Percentiles rank a stretch among this genome's conserved stretches.
Evolutionary conservation across 495 filamentous ascomycete genomes (phyloP).

Genomic region (Hypoxylon trugodes): DNA sequence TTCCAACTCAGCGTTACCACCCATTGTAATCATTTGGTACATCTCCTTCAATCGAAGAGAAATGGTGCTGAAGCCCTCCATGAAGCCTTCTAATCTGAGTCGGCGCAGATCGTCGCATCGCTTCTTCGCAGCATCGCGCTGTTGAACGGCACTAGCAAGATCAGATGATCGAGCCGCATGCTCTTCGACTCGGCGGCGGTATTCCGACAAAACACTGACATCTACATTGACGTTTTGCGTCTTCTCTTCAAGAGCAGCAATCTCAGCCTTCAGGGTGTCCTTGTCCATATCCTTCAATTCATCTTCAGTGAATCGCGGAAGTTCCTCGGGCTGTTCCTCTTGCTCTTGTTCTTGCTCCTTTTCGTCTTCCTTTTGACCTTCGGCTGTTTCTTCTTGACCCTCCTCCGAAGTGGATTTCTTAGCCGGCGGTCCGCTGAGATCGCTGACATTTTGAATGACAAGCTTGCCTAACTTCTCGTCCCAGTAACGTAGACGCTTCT

Average conservation of each 20-base stretch:
- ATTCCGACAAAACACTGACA: conserved; percentile 89
- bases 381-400: conserved; percentile 31
- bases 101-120: conserved; percentile 90
- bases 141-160: conserved; percentile 73
- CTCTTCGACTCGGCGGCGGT: conserved; percentile 88
- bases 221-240: conserved; percentile 89
- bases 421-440: conserved; percentile 63
- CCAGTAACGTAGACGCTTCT: conserved; percentile 86
- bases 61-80: conserved; percentile 95
- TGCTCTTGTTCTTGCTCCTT: conserved; percentile 43
- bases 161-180: conserved; percentile 83
- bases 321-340: conserved; percentile 52
- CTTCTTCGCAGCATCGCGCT: conserved; percentile 86
- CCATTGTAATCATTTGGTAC: conserved; percentile 99
- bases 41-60: conserved; percentile 98
- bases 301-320: conserved; percentile 86
- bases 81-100: conserved; percentile 92
- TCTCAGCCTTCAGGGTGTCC: conserved; percentile 82
- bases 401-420: conserved; percentile 35
- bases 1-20: conserved; percentile 96
- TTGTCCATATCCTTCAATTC: conserved; percentile 95
- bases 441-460: conserved; percentile 77
- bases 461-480: conserved; percentile 86
- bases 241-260: conserved; percentile 91
- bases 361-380: conserved; percentile 35